Conservation (phyloP, 139 green algal genomes). For the Chlorokybus atmophyticus region DNA sequence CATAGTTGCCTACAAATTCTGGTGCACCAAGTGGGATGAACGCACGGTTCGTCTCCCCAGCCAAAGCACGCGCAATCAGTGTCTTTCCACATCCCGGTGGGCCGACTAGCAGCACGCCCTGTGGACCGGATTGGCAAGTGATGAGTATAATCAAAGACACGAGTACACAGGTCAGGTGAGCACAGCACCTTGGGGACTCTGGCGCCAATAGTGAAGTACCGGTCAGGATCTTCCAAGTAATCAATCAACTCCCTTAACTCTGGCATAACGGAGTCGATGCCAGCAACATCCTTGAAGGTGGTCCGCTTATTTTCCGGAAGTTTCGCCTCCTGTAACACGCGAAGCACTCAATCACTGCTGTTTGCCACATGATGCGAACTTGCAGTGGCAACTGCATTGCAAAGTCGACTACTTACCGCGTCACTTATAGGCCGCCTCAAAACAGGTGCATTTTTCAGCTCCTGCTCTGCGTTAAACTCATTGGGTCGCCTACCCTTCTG, state of each 20-base stretch:
- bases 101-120: constrained; percentile 72
- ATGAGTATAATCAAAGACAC: too few relatives aligned
- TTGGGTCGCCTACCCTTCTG: not conserved
- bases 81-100: constrained; percentile 81
- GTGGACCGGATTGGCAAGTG: too few relatives aligned
- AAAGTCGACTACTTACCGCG: too few relatives aligned
- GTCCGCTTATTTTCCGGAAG: not conserved
- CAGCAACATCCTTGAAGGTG: constrained; percentile 78
- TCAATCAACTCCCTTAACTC: constrained; percentile 98
- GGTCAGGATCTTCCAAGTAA: constrained; percentile 43
- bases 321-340: not conserved
- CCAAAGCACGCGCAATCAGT: constrained; percentile 59
- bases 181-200: constrained; percentile 87
- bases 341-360: too few relatives aligned
- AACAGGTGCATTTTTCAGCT: too few relatives aligned
- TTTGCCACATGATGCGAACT: too few relatives aligned
- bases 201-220: constrained; percentile 41
- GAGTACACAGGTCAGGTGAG: too few relatives aligned
- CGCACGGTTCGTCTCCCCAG: constrained; percentile 52
- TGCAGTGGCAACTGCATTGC: too few relatives aligned
- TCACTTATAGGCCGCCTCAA: too few relatives aligned
- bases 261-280: constrained; percentile 85
- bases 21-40: constrained; percentile 77
- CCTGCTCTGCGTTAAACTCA: not conserved
- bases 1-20: constrained; percentile 96